Base-by-base conservation (phyloP, 164 flowering plant genomes). In the Nymphaea thermarum region DNA sequence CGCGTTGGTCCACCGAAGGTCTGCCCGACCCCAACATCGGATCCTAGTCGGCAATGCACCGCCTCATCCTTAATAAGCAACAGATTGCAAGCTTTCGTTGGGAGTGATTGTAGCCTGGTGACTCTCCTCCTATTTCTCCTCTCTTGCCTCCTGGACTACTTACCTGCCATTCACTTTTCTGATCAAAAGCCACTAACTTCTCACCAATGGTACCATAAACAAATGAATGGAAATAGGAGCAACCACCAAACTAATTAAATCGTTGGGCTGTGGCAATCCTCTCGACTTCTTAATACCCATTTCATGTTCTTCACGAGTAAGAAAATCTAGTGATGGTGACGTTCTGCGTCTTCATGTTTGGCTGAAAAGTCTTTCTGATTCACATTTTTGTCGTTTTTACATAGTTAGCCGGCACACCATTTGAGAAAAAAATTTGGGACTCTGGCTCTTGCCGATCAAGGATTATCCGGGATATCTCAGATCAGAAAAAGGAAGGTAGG, bases 51-150 rank as follows among this genome's bases (percentile, higher is more conserved):
- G 55, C 12, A 47, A 47, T 72, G 71, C 91, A 97, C 71, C 87
- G 92, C 69, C 89, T 96, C 55, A 90, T 74, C 69, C 81, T 87
- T 81, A 81, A 93, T 71, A 93, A 94, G 61, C 98, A 96, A 7
- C 15, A 43, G 42, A 4, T 42, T 14, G 12, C 3, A 18, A 60
- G 6, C 5, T 17, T 42, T 45, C 43, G 8, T 51, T 10, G 12
- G 57, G 57, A 51, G 57, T 15, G 57, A 8, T 8, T 51, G 14
- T 51, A 51, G 57, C 57, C 57, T 51, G 57, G 57, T 51, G 12
- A 51, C 57, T 5, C 57, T 51, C 57, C 57, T 51, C 57, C 57
- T 51, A 51, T 51, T 51, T 15, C 57, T 51, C 57, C 57, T 15
- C 57, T 51, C 57, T 51, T 51, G 57, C 57, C 57, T 15, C 57